phyloP scores from a whole-genome alignment of 345 rosid species.

The Pugionium dolabratum region DNA sequence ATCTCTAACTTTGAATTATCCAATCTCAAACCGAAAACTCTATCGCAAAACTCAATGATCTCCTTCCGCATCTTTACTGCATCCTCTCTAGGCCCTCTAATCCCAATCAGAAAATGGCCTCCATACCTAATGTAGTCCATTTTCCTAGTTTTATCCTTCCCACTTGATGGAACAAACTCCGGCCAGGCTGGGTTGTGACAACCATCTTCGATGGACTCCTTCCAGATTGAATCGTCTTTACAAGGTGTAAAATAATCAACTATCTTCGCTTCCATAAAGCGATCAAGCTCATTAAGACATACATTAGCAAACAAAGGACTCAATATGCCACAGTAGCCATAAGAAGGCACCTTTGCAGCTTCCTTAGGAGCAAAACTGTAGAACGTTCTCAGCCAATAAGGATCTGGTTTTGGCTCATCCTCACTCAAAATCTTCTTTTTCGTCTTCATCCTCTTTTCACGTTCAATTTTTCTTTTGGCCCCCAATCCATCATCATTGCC shows the following conservation, averaged over 20 bases:
- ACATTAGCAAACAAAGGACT: conserved; percentile 92
- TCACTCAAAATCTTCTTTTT: conserved; percentile 75
- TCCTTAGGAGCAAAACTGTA: conserved; percentile 85
- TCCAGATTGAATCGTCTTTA: conserved; percentile 88
- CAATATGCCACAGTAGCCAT: conserved; percentile 81
- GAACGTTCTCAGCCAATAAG: conserved; percentile 90
- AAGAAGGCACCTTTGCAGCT: conserved; percentile 81
- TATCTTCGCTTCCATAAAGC: conserved; percentile 71
- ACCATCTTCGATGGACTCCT: conserved; percentile 72
- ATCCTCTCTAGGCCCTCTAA: conserved; percentile 92
- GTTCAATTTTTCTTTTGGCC: conserved; percentile 44
- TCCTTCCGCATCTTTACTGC: conserved; percentile 67
- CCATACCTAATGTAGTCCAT: conserved; percentile 93
- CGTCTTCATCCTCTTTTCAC: conserved; percentile 52
- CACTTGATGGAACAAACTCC: conserved; percentile 93
- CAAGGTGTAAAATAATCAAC: conserved; percentile 71
- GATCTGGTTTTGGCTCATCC: conserved; percentile 94
- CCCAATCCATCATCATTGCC: conserved; percentile 43
- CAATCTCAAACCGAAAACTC: conserved; percentile 57
- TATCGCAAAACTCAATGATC: conserved; percentile 70
- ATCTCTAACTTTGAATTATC: conserved; percentile 79
- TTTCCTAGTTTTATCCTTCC: conserved; percentile 85
- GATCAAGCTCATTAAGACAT: conserved; percentile 82
- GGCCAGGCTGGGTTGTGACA: conserved; percentile 99
- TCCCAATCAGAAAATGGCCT: conserved; percentile 84